These are phyloP conservation scores for Yamadazyma kanchanaburiensis DNA, from an alignment of 1,139 yeast species.

Conservation along the genomic window DNA sequence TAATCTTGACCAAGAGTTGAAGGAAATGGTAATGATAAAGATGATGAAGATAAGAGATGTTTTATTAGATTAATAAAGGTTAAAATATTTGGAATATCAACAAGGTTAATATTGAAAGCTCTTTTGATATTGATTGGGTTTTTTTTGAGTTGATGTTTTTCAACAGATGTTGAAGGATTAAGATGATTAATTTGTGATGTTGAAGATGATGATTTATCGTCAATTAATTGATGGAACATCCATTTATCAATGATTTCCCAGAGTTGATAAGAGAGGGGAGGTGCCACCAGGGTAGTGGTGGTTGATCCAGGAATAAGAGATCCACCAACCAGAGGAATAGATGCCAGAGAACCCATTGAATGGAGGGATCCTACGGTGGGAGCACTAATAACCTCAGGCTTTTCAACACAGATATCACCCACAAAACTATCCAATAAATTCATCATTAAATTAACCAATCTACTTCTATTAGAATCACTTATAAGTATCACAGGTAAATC, in stretches of 20 bases:
- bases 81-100: conserved; percentile 50
- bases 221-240: conserved; percentile 48
- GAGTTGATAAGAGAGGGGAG: conserved; percentile 41
- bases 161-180: conserved; percentile 3
- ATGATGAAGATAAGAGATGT: conserved; percentile 20
- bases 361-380: too few species aligned
- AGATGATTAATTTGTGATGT: conserved; percentile 15
- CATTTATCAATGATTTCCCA: conserved; percentile 79
- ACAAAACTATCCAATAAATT: conserved; percentile 43
- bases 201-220: conserved; percentile 6
- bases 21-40: conserved; percentile 55
- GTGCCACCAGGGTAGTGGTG: conserved; percentile 12
- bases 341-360: too few species aligned
- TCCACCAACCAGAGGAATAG: too few species aligned
- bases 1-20: conserved; percentile 58
- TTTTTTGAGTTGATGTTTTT: conserved; percentile 18
- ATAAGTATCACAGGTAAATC: conserved; percentile 23
- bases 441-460: conserved; percentile 32
- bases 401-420: conserved; percentile 23
- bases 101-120: conserved; percentile 31
- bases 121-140: conserved; percentile 28
- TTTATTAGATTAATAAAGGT: conserved; percentile 61
- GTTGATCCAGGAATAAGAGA: conserved; percentile 30
- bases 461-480: conserved; percentile 35
- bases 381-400: too few species aligned